phyloP scores from a whole-genome alignment of 1,284 basidiomycete genomes.

The Vanrija pseudolonga region DNA sequence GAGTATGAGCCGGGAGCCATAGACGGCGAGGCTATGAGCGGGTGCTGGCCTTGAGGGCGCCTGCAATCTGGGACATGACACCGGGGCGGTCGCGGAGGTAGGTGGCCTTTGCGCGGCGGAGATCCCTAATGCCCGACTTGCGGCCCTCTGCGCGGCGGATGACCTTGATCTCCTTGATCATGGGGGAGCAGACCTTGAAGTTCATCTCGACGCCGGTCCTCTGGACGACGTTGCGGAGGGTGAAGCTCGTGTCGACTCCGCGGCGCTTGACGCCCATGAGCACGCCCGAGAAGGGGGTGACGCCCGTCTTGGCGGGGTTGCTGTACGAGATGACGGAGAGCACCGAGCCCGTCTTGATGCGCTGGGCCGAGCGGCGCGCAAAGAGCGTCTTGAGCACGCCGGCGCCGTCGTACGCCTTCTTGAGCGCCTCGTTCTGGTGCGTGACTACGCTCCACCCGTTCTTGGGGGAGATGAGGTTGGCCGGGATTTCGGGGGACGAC shows the following conservation, averaged over 20 bases:
- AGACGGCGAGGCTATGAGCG: no score
- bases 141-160: slow-evolving; percentile 42
- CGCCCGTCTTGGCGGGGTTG: slow-evolving; percentile 54
- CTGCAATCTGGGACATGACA: slow-evolving; percentile 44
- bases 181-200: slow-evolving; percentile 76
- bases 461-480: slow-evolving; percentile 50
- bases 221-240: slow-evolving; percentile 80
- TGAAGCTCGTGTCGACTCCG: slow-evolving; percentile 76
- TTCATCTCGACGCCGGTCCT: slow-evolving; percentile 86
- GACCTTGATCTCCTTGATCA: slow-evolving; percentile 78
- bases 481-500: slow-evolving; percentile 43
- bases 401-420: slow-evolving; percentile 64
- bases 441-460: slow-evolving; percentile 75
- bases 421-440: slow-evolving; percentile 64
- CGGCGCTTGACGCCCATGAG: slow-evolving; percentile 72
- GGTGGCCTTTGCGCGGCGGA: slow-evolving; percentile 43
- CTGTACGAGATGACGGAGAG: slow-evolving; percentile 60
- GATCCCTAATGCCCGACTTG: slow-evolving; percentile 33
- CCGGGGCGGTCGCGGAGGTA: slow-evolving; percentile 46
- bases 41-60: slow-evolving; percentile 32
- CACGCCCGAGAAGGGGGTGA: slow-evolving; percentile 77
- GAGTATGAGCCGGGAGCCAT: neutral
- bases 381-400: slow-evolving; percentile 66
- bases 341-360: slow-evolving; percentile 74
- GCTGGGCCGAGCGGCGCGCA: slow-evolving; percentile 61